Evolutionary conservation across 805 yeast genomes (phyloP).

Genomic region (Candida golubevii): DNA sequence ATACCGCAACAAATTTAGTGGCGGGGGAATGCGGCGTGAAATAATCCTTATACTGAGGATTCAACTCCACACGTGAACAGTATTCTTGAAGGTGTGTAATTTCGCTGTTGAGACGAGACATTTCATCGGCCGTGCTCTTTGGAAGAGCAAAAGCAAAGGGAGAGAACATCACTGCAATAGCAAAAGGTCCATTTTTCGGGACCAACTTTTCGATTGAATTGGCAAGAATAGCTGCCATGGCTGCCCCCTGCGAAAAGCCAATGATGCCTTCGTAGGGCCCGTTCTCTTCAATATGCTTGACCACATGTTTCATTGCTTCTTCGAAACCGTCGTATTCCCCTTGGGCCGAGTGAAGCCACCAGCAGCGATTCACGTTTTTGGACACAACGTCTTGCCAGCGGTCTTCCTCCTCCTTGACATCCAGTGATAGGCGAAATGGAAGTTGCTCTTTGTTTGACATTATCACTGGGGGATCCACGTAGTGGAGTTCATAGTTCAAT

Average conservation of each 20-base stretch:
- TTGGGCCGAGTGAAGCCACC: constrained; percentile 28
- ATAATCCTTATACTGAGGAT: constrained; percentile 18
- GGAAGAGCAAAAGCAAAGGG: constrained; percentile 36
- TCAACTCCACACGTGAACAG: constrained; percentile 17
- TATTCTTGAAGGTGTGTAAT: constrained; percentile 23
- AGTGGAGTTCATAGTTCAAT: constrained; percentile 25
- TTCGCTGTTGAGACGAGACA: constrained; percentile 16
- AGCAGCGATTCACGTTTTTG: constrained; percentile 29
- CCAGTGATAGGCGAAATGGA: constrained; percentile 25
- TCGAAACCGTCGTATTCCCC: constrained; percentile 27
- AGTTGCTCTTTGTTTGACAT: constrained; percentile 24
- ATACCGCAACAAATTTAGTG: constrained; percentile 26
- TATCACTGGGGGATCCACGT: constrained; percentile 30
- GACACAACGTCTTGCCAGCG: constrained; percentile 31
- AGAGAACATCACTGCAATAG: constrained; percentile 28
- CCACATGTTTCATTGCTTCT: constrained; percentile 23
- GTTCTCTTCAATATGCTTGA: constrained; percentile 25
- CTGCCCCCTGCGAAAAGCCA: constrained; percentile 44
- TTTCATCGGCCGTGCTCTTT: constrained; percentile 11
- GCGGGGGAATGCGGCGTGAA: constrained; percentile 16
- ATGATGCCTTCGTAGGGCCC: constrained; percentile 42
- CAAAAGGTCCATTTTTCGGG: constrained; percentile 25
- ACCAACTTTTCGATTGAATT: constrained; percentile 20
- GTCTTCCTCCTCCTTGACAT: constrained; percentile 23
- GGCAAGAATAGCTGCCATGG: constrained; percentile 30